Conservation (phyloP, 805 yeast species). For the Grigorovia transvaalensis region DNA sequence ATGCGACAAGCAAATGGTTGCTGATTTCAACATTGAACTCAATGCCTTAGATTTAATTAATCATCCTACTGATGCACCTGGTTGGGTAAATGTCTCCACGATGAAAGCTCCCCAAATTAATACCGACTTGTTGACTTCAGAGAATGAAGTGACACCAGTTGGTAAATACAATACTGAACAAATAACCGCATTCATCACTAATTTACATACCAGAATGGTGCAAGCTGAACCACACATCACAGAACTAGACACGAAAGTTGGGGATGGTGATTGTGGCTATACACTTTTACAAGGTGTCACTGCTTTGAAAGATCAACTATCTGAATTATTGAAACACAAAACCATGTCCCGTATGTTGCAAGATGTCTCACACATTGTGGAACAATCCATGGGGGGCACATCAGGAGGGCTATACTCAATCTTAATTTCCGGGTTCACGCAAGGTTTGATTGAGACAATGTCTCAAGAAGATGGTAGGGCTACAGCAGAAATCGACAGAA, state of each 20-base stretch:
- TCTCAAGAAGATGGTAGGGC: slow-evolving; percentile 8
- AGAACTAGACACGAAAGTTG: slow-evolving; percentile 75
- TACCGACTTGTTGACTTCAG: slow-evolving; percentile 20
- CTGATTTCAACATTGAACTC: slow-evolving; percentile 15
- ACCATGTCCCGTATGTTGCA: slow-evolving; percentile 47
- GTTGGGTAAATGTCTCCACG: slow-evolving; percentile 43
- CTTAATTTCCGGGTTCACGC: slow-evolving; percentile 65
- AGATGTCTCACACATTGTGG: slow-evolving; percentile 75
- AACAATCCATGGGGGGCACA: slow-evolving; percentile 94
- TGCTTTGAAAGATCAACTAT: slow-evolving; percentile 50
- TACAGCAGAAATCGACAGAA: slow-evolving; percentile 23
- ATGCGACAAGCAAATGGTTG: slow-evolving; percentile 30
- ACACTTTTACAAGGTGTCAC: slow-evolving; percentile 77
- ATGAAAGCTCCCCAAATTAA: slow-evolving; percentile 26
- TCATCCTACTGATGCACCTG: slow-evolving; percentile 67
- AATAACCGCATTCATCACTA: slow-evolving; percentile 31
- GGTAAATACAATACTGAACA: slow-evolving; percentile 29
- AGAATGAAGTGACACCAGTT: slow-evolving; percentile 26
- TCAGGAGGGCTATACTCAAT: slow-evolving; percentile 91
- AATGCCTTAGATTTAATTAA: slow-evolving; percentile 49
- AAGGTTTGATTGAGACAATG: slow-evolving; percentile 31
- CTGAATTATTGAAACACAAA: slow-evolving; percentile 28
- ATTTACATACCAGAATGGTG: slow-evolving; percentile 44
- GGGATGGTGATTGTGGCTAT: slow-evolving; percentile 97
- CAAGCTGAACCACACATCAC: slow-evolving; percentile 78